Evolutionary conservation across 495 filamentous ascomycete genomes (phyloP), one percentile per base, ranked within the genome.

Genomic region (Lophiotrema nucula): DNA sequence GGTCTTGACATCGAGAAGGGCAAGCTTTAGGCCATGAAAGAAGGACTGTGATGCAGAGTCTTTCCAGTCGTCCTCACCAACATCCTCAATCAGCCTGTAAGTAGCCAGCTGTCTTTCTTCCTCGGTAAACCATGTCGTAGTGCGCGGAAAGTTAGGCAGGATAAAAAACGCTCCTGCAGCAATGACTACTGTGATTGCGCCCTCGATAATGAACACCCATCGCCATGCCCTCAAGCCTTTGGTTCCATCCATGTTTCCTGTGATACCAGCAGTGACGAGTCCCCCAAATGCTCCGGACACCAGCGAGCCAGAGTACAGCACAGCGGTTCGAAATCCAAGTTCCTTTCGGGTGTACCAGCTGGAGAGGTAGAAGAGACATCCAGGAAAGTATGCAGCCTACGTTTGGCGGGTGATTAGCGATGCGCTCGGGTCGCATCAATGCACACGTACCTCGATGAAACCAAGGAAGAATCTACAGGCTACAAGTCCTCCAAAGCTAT

Each of bases 131-230:
- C 88, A 90, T 10, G 60, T 67, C 1, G 88, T 91, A 28, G 88
- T 91, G 18, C 84, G 76, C n/a, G 88, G 89, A 59, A 89, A 89
- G 69, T 93, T 86, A 13, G 89, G 89, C 15, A 93, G 71, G 22
- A 89, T 70, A 57, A 84, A 85, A 57, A 78, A 79, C 25, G 81
- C 76, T 23, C 68, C 64, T 15, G 77, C 62, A 33, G 80, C 81
- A 28, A 83, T 70, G 2, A 75, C 72, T 42, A 84, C 75, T 1
- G 82, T 82, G 47, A 72, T 71, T 16, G 72, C 80, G 46, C 88
- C 88, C 69, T 91, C 88, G 48, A 92, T 88, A 58, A 91, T 86
- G 78, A 89, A 90, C 16, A 90, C 78, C 60, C 60, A 63, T 27
- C 60, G 63, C 79, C 80, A 83, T 18, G 81, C 84, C 22, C 77